Conservation (phyloP, 192 early-diverging fungal genomes). For the Umbelopsis vinacea region DNA sequence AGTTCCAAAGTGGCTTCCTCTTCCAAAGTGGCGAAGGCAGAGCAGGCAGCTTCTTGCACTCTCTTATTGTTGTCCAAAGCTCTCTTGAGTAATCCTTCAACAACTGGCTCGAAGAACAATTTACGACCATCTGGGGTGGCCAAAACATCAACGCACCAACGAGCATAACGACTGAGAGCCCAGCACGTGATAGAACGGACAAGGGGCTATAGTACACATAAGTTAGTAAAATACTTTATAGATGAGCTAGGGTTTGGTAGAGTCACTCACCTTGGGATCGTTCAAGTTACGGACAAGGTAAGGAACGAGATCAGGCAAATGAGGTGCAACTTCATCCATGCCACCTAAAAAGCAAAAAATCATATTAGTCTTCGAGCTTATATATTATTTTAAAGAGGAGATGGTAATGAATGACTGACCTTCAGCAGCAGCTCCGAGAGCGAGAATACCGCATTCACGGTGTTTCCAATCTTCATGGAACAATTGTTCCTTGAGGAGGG, state of each 20-base stretch:
- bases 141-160: constrained; percentile 35
- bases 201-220: constrained; percentile 63
- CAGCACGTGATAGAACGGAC: constrained; percentile 98
- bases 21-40: constrained; percentile 94
- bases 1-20: constrained; percentile 86
- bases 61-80: constrained; percentile 97
- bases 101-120: constrained; percentile 84
- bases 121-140: constrained; percentile 36
- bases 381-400: neutral
- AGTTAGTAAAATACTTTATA: neutral
- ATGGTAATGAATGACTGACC: constrained; percentile 43
- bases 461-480: constrained; percentile 87
- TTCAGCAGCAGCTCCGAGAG: constrained; percentile 97
- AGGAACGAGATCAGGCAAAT: constrained; percentile 86
- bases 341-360: constrained; percentile 56
- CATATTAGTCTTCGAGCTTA: neutral
- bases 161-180: constrained; percentile 89
- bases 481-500: constrained; percentile 82
- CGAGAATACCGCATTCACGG: constrained; percentile 94
- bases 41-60: constrained; percentile 97
- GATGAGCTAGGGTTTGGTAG: neutral
- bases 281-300: constrained; percentile 81
- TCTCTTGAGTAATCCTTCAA: constrained; percentile 74
- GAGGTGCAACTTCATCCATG: constrained; percentile 85
- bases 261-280: constrained; percentile 67